Evolutionary conservation across 2,329 filamentous ascomycete species (phyloP).

Genomic region (Mycosphaerella arachidis): DNA sequence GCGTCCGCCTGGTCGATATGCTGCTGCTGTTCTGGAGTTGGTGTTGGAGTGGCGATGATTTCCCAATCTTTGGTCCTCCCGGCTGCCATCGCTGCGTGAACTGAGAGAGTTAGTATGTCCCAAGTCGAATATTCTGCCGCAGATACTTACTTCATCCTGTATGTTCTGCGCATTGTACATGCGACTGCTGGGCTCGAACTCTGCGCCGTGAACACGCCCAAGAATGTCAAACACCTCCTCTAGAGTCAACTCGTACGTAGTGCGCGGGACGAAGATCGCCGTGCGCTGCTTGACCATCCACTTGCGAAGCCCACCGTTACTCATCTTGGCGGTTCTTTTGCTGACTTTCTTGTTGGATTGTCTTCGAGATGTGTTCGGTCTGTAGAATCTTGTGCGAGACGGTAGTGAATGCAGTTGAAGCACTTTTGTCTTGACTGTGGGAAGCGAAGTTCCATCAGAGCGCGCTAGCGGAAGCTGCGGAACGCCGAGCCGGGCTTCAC

Average conservation of each 20-base stretch:
- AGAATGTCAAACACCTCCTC: background rate
- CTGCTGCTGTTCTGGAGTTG: background rate
- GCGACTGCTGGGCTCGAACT: background rate
- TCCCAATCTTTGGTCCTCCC: background rate
- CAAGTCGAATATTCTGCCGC: background rate
- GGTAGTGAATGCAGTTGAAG: no score
- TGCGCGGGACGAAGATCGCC: background rate
- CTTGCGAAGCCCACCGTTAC: background rate
- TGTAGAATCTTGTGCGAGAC: no score
- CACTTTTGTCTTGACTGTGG: no score
- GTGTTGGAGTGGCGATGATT: background rate
- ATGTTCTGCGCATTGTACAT: background rate
- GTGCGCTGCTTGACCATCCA: background rate
- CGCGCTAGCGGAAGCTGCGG: no score
- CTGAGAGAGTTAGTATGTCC: background rate
- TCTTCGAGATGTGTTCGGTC: background rate
- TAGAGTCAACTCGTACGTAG: background rate
- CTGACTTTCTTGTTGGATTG: background rate
- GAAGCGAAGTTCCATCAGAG: no score
- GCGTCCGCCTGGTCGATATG: background rate
- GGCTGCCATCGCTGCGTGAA: background rate
- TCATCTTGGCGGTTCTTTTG: background rate
- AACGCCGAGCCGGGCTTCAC: no score
- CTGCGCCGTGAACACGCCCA: background rate
- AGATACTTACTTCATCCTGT: background rate